Base-by-base conservation (phyloP, 2,329 filamentous ascomycete genomes). In the Balansia obtecta region DNA sequence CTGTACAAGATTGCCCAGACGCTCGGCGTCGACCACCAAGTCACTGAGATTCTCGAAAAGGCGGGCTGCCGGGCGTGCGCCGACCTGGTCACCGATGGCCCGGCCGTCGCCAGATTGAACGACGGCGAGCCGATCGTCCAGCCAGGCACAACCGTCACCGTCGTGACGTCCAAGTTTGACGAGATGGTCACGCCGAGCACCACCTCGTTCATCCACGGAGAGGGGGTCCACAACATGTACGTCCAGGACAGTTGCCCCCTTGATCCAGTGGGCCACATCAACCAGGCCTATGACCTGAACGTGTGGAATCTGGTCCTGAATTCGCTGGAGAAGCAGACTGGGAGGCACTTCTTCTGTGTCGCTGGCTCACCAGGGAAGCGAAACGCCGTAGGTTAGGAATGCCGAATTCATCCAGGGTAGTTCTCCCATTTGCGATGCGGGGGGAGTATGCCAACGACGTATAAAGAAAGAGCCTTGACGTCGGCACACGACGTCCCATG, bases 261-360 rank as follows among this genome's bases (percentile, higher is more conserved):
- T 7, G 54, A 56, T 38, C 34, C 22, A 2, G 52, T 52, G 10
- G 53, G 53, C 15, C 56, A 57, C 18, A 34, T 56, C 16, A 52
- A 50, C 12, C 50, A 53, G 34, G 49, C 46, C 2, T 40, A 49
- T 43, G 53, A 55, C 18, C 18, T 41, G 30, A 56, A 56, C 43
- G 51, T 56, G 30, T 55, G 54, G 54, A 48, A 51, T 18, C n/a
- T 57, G 11, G 52, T 55, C 13, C 50, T 52, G 30, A 55, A 57
- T 22, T 46, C 53, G 7, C 42, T 57, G 11, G 56, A 56, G 39
- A 43, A 48, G 5, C 18, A 55, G 33, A n/a, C 45, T n/a, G 52
- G 44, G 10, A 49, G 51, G n/a, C 47, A 46, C 13, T 53, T 53
- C 20, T 18, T 38, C 22, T 53, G 52, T n/a, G 10, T 50, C 13